phyloP scores from a whole-genome alignment of 768 basidiomycete genomes.

The Basidioascus undulatus region DNA sequence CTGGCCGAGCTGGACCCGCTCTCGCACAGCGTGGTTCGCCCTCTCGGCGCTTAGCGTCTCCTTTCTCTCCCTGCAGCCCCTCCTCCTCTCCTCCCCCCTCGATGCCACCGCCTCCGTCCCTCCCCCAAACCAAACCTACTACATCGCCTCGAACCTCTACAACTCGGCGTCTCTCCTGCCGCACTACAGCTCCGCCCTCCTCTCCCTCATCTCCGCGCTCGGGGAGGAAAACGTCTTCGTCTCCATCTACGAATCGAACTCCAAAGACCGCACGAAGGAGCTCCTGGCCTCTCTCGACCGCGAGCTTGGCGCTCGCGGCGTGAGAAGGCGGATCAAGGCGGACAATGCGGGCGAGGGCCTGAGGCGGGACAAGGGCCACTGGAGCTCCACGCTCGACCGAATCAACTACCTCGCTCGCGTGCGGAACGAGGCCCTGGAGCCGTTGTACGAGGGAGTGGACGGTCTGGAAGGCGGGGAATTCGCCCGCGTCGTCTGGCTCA shows the following conservation, averaged over 20 bases:
- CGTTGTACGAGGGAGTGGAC: too few relatives aligned
- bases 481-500: constrained; percentile 23
- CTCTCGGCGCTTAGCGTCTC: too few relatives aligned
- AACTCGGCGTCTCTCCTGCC: constrained; percentile 21
- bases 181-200: constrained; percentile 21
- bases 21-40: too few relatives aligned
- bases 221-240: constrained; percentile 24
- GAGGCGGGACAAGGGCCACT: constrained; percentile 14
- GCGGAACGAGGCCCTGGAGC: constrained; percentile 25
- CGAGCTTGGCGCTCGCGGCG: constrained; percentile 12
- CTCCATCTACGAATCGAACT: constrained; percentile 24
- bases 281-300: constrained; percentile 16
- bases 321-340: constrained; percentile 18
- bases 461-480: too few relatives aligned
- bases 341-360: constrained; percentile 13
- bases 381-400: too few relatives aligned
- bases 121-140: too few relatives aligned
- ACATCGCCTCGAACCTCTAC: constrained; percentile 24
- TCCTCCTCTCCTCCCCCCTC: too few relatives aligned
- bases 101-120: too few relatives aligned
- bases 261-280: constrained; percentile 16
- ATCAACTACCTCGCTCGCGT: constrained; percentile 21
- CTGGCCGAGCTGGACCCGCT: too few relatives aligned
- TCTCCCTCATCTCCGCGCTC: constrained; percentile 20
- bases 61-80: too few relatives aligned